These are phyloP conservation scores for Eragrostis tef DNA, from an alignment of 202 grass and related monocot genomes.

Conservation along the genomic window DNA sequence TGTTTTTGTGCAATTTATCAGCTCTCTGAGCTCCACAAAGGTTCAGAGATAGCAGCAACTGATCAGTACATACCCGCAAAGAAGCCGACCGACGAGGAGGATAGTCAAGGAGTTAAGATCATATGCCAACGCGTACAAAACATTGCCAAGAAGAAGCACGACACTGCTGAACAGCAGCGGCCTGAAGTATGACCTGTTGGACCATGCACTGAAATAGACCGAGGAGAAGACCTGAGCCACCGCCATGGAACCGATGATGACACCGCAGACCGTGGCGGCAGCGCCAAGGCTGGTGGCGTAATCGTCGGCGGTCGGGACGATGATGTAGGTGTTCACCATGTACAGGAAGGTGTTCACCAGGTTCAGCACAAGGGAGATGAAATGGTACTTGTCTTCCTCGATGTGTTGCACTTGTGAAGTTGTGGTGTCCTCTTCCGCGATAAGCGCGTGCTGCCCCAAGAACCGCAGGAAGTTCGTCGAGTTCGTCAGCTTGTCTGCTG, in stretches of 20 bases:
- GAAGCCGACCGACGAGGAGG: constrained; percentile 56
- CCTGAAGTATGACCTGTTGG: constrained; percentile 69
- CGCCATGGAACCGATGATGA: constrained; percentile 68
- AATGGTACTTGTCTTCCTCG: constrained; percentile 53
- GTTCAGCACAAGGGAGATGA: constrained; percentile 64
- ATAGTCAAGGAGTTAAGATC: constrained; percentile 52
- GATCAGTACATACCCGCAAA: constrained; percentile 56
- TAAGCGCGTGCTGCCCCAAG: constrained; percentile 64
- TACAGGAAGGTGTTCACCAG: constrained; percentile 70
- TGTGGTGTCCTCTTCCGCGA: constrained; percentile 44
- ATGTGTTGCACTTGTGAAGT: constrained; percentile 15
- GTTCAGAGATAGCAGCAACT: not conserved
- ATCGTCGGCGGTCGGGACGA: constrained; percentile 69
- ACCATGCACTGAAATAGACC: constrained; percentile 75
- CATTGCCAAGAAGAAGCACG: constrained; percentile 60
- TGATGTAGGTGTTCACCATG: constrained; percentile 75
- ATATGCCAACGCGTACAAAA: constrained; percentile 62
- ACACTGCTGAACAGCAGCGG: constrained; percentile 64
- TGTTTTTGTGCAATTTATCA: not conserved
- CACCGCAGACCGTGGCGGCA: constrained; percentile 63
- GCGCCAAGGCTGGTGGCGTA: constrained; percentile 66
- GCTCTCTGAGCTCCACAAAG: not conserved
- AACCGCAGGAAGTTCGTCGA: constrained; percentile 70
- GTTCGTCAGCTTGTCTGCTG: constrained; percentile 64
- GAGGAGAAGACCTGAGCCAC: constrained; percentile 70